Percentiles rank a stretch among this genome's conserved stretches.
Conservation (phyloP, 2,329 filamentous ascomycete genomes). For the Emergomyces africanus region DNA sequence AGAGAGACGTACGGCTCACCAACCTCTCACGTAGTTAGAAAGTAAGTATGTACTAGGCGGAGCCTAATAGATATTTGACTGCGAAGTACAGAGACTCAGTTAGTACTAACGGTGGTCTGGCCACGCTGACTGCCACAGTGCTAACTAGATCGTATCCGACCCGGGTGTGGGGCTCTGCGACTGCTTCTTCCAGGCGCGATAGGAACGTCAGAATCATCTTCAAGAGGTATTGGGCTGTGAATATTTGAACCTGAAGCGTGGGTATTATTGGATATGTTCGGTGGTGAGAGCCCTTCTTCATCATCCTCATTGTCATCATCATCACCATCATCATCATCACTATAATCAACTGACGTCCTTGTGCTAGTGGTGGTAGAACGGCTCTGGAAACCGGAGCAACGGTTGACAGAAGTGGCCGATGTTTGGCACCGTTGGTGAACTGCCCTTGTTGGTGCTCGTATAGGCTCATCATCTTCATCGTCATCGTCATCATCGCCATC, state of each 20-base stretch:
- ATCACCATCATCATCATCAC: background rate
- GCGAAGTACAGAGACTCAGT: background rate
- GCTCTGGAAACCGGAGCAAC: background rate
- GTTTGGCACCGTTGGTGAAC: slow-evolving; percentile 9
- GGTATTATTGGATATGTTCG: background rate
- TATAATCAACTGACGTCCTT: background rate
- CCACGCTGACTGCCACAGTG: background rate
- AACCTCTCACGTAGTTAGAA: background rate
- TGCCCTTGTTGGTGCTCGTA: slow-evolving; percentile 14
- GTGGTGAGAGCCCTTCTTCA: background rate
- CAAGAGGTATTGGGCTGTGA: background rate
- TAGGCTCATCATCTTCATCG: slow-evolving; percentile 15
- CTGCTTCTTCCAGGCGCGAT: background rate
- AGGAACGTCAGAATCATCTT: slow-evolving; percentile 1
- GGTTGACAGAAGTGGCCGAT: background rate
- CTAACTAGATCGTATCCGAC: background rate
- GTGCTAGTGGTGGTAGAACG: background rate
- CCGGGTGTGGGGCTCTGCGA: background rate
- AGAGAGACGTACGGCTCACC: background rate
- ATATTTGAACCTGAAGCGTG: background rate
- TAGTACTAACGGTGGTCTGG: background rate
- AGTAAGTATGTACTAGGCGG: background rate
- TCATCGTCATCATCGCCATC: background rate
- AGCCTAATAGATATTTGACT: background rate
- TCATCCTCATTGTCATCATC: background rate